phyloP scores from a whole-genome alignment of 2,329 filamentous ascomycete genomes.

The Fonsecaea pedrosoi region DNA sequence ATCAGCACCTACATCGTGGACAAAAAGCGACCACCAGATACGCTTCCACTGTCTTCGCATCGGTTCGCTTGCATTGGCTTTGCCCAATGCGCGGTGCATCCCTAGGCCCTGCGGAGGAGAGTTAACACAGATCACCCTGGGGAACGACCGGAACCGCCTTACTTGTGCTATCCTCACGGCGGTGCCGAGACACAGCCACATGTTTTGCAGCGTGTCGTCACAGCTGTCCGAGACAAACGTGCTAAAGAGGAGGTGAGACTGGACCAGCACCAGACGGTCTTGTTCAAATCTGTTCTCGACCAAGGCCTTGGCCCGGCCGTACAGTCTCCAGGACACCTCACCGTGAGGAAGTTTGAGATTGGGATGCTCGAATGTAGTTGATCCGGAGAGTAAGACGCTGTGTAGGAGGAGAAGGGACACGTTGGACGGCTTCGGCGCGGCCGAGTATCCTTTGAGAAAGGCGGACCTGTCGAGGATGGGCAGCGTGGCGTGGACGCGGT shows the following conservation, averaged over 20 bases:
- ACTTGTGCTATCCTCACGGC: constrained; percentile 17
- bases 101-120: constrained; percentile 7
- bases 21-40: constrained; percentile 20
- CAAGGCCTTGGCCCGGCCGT: constrained; percentile 17
- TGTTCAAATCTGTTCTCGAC: constrained; percentile 25
- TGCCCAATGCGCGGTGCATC: constrained; percentile 21
- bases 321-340: constrained; percentile 16
- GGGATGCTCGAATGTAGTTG: constrained; percentile 16
- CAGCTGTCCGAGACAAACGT: constrained; percentile 21
- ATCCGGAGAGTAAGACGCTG: constrained; percentile 18
- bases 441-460: constrained; percentile 5
- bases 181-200: constrained; percentile 21
- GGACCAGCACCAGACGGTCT: constrained; percentile 16
- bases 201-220: constrained; percentile 24
- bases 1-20: constrained; percentile 14
- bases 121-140: background rate
- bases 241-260: constrained; percentile 22
- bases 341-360: constrained; percentile 11
- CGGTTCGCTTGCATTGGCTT: constrained; percentile 6
- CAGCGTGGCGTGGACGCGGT: constrained; percentile 16
- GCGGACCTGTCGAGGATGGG: constrained; percentile 15
- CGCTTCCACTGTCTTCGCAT: constrained; percentile 22
- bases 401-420: constrained; percentile 20
- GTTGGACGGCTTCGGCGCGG: background rate
- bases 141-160: background rate